A percentile compares a stretch with the other conserved stretches of the same genome.
Evolutionary conservation across 2,329 filamentous ascomycete species (phyloP).

Genomic region (Talaromyces amestolkiae): DNA sequence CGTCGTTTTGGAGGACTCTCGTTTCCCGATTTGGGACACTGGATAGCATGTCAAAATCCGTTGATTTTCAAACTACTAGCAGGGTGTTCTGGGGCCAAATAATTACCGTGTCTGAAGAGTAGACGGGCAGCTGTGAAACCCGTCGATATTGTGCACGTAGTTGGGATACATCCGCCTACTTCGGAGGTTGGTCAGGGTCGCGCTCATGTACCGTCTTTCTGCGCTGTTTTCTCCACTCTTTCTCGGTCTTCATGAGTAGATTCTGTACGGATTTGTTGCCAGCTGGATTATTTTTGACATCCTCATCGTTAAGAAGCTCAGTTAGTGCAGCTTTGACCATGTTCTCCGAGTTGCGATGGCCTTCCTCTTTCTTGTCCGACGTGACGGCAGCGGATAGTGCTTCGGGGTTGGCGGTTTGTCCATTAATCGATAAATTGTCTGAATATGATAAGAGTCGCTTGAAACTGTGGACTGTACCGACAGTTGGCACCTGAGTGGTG

Average conservation of each 20-base stretch:
- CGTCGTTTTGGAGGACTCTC: not conserved
- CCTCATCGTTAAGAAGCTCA: constrained; percentile 60
- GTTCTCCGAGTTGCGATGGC: constrained; percentile 20
- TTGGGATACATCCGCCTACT: not conserved
- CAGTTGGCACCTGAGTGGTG: constrained; percentile 20
- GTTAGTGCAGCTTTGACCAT: constrained; percentile 58
- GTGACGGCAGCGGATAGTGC: not conserved
- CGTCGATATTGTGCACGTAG: not conserved
- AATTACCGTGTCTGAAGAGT: not conserved
- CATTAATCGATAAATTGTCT: not conserved
- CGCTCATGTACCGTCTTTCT: constrained; percentile 19
- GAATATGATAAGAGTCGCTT: constrained; percentile 22
- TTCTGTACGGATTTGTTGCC: constrained; percentile 61
- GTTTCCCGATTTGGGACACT: not conserved
- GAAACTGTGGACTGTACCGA: constrained; percentile 11
- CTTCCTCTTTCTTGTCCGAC: not conserved
- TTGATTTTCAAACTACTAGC: not conserved
- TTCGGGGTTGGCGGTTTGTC: not conserved
- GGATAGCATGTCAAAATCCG: not conserved
- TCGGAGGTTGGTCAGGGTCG: not conserved
- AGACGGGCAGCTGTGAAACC: too few relatives aligned
- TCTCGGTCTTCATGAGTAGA: constrained; percentile 60
- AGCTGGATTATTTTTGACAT: constrained; percentile 51
- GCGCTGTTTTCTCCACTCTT: constrained; percentile 44
- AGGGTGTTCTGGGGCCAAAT: not conserved